These are phyloP conservation scores for Vigna reflexopilosa DNA, from an alignment of 306 rosid species.

Conservation along the genomic window DNA sequence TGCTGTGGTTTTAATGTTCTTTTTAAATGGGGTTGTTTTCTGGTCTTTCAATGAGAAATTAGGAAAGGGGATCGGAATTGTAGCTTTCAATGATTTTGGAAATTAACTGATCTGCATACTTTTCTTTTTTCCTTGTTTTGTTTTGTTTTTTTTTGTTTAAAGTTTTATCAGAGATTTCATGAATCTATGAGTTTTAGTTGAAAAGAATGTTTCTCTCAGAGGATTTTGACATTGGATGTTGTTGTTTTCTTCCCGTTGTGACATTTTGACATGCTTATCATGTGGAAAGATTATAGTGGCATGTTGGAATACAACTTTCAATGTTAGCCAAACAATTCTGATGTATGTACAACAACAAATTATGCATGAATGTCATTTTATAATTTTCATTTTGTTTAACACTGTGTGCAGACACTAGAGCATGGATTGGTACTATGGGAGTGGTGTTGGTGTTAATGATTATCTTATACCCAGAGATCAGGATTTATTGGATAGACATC, in stretches of 20 bases:
- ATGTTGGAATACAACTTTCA: constrained; percentile 7
- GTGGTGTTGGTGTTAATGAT: constrained; percentile 48
- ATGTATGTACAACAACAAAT: neutral
- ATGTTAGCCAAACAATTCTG: neutral
- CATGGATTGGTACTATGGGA: constrained; percentile 70
- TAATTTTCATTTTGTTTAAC: constrained; percentile 20
- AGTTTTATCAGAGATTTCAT: neutral
- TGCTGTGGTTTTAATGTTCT: neutral
- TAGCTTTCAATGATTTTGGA: neutral
- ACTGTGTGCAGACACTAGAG: constrained; percentile 44
- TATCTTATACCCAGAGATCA: constrained; percentile 58
- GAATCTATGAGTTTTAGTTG: neutral
- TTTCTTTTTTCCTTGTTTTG: constrained; percentile 6
- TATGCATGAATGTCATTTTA: constrained; percentile 8
- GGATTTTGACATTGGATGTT: neutral
- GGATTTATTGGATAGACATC: constrained; percentile 61
- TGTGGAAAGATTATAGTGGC: neutral
- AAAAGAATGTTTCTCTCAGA: neutral
- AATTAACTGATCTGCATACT: neutral
- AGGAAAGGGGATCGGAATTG: neutral
- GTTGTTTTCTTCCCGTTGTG: neutral
- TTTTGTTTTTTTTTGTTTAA: neutral
- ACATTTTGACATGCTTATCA: neutral
- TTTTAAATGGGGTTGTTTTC: neutral
- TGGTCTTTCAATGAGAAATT: neutral